Evolutionary conservation across 2,329 filamentous ascomycete species (phyloP), one percentile per base, ranked within the genome.

Genomic region (Alternaria tenuissima): DNA sequence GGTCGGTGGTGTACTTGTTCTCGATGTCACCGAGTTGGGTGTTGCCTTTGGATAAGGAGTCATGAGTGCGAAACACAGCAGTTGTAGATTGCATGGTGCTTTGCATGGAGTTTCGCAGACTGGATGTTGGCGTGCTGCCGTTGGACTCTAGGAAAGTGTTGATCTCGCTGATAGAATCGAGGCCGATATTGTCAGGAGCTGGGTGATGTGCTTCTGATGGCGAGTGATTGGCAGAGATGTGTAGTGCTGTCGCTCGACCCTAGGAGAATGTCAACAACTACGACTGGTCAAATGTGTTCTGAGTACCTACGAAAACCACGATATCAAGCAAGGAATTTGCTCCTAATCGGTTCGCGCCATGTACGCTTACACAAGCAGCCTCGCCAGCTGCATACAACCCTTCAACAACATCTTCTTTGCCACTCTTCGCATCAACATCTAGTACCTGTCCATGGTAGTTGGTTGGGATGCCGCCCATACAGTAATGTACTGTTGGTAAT

Each of bases 401-500:
- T 39, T 80, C 74, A 1, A 84, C 81, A 8, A 79, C 66, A 32
- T 74, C 75, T 39, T 84, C 81, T 8, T 74, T 78, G 0, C 77
- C 74, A 24, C 67, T 36, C 14, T 59, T 63, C 3, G 11, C 38
- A 9, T 59, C 52, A 2, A 83, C 73, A 48, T 79, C 76, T 4
- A 84, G 65, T 9, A 84, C 82, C 59, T 84, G 79, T 18, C 82
- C 82, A 42, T 81, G 81, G 62, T 79, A 84, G 51, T 84, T 83
- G 3, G 82, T 84, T 7, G 82, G 81, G 12, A 84, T 81, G 24
- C 82, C 82, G 20, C 82, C 82, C 82, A 84, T 84, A 62, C 81
- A 83, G 63, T 84, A 84, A 64, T 84, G 83, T 3, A 85, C 83
- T 1, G 83, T 85, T 0, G 83, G 83, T 5, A 83, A 59, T 2